A percentile compares a stretch with the other conserved stretches of the same genome.
These are phyloP conservation scores for Tylopilus sp. DNA, from an alignment of 768 basidiomycete species.

Conservation along the genomic window DNA sequence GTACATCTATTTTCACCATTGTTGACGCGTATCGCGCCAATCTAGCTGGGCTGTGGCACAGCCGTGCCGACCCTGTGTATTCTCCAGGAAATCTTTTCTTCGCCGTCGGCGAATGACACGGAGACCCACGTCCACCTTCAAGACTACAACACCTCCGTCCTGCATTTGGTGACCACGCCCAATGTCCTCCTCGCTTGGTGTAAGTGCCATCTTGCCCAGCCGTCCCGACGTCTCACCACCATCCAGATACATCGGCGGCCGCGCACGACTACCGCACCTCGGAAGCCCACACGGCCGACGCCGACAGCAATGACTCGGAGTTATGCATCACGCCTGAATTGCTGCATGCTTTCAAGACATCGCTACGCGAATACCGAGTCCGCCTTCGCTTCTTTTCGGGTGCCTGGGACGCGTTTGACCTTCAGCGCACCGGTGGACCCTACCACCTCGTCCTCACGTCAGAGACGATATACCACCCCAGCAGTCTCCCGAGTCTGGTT, in stretches of 20 bases:
- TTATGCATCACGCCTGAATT: constrained; percentile 65
- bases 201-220: constrained; percentile 35
- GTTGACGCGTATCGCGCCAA: neutral
- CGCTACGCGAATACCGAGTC: constrained; percentile 54
- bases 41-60: constrained; percentile 90
- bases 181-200: constrained; percentile 83
- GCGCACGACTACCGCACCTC: constrained; percentile 44
- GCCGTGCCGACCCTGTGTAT: constrained; percentile 79
- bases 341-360: constrained; percentile 57
- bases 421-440: constrained; percentile 27
- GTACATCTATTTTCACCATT: neutral
- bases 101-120: constrained; percentile 7
- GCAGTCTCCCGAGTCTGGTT: constrained; percentile 61
- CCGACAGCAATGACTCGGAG: constrained; percentile 39
- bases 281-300: constrained; percentile 21
- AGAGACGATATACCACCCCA: constrained; percentile 85
- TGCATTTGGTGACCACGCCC: constrained; percentile 75
- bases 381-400: constrained; percentile 76
- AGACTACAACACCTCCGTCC: constrained; percentile 85
- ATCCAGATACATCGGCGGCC: constrained; percentile 60
- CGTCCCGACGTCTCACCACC: neutral
- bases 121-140: constrained; percentile 72
- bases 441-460: constrained; percentile 83
- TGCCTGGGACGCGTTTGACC: constrained; percentile 65
- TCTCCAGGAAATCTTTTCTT: constrained; percentile 56